Conservation (phyloP, 1,139 yeast species). For the Schizosaccharomyces versatilis region DNA sequence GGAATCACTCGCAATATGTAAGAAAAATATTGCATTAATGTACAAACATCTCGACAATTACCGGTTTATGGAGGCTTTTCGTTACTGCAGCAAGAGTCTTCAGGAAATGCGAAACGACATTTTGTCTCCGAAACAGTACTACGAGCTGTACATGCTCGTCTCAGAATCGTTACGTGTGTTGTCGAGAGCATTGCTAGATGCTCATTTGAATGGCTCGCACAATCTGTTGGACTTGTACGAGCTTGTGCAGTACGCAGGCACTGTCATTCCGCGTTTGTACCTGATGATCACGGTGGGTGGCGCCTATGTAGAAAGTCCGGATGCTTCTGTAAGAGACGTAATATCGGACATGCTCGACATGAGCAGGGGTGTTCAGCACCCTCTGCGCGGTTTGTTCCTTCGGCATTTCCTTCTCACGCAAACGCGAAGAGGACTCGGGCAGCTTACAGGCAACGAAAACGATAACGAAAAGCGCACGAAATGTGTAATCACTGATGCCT, state of each 20-base stretch:
- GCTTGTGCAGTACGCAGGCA: conserved; percentile 72
- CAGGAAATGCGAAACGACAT: conserved; percentile 59
- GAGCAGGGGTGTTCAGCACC: conserved; percentile 96
- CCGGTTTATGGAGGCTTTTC: conserved; percentile 66
- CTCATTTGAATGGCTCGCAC: conserved; percentile 34
- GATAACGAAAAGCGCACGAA: conserved; percentile 14
- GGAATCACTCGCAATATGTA: conserved; percentile 34
- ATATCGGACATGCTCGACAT: conserved; percentile 93
- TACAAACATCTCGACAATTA: conserved; percentile 50
- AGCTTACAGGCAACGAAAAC: conserved; percentile 10
- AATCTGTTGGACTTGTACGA: conserved; percentile 83
- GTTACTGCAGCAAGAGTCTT: conserved; percentile 65
- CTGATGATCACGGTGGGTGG: conserved; percentile 86
- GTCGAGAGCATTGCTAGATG: conserved; percentile 40
- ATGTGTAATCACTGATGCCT: conserved; percentile 39
- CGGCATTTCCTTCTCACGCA: conserved; percentile 75
- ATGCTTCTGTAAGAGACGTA: conserved; percentile 65
- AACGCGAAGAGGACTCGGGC: conserved; percentile 36
- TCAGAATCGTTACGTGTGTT: conserved; percentile 52
- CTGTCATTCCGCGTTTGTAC: conserved; percentile 74
- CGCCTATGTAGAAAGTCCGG: conserved; percentile 29
- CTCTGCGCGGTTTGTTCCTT: conserved; percentile 62
- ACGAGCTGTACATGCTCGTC: conserved; percentile 53
- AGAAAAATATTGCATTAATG: conserved; percentile 56
- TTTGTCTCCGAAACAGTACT: conserved; percentile 76